Evolutionary conservation across 2,329 filamentous ascomycete genomes (phyloP), one percentile per base, ranked within the genome.

Genomic region (Penicillium digitatum): DNA sequence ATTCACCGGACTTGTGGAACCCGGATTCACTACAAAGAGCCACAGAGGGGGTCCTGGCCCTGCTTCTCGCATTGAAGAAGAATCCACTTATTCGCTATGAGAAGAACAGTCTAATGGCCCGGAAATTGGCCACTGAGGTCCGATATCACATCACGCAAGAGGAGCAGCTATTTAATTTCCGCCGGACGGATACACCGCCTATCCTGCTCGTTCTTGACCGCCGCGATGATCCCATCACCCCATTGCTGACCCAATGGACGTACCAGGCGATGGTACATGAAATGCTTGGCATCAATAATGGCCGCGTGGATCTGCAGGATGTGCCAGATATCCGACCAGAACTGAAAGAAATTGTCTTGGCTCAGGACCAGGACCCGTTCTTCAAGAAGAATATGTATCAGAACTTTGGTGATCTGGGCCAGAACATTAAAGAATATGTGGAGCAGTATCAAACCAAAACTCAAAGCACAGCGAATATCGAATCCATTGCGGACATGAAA

Each of bases 181-280:
- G 93, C 61, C 92, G 90, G 72, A 88, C 92, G 49, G 94, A 99
- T 72, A 99, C 94, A 0, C 89, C 93, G 9, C 94, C 95, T 0
- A 92, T 99, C 64, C 79, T 99, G 14, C 81, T 99, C 32, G 84
- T 99, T 51, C 76, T 99, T 29, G 94, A 99, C 74, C 85, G 94
- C 39, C 84, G 94, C 71, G 92, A 96, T 69, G 94, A 99, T 67
- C 93, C 94, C 0, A 88, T 97, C 48, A 99, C 94, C 3, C 94
- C 94, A 0, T 78, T 99, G 11, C 81, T 99, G 46, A 96, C 91
- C 3, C 94, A 99, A 71, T 99, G 94, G 94, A 99, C 94, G 26
- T 99, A 99, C 69, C 94, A 99, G 75, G 94, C 94, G n/a, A 99
- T 99, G 92, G 94, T 99, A 0, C 94, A 99, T 70, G 94, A 99